Evolutionary conservation across 1,139 yeast species (phyloP).

Genomic region (Zygosaccharomyces sapae): DNA sequence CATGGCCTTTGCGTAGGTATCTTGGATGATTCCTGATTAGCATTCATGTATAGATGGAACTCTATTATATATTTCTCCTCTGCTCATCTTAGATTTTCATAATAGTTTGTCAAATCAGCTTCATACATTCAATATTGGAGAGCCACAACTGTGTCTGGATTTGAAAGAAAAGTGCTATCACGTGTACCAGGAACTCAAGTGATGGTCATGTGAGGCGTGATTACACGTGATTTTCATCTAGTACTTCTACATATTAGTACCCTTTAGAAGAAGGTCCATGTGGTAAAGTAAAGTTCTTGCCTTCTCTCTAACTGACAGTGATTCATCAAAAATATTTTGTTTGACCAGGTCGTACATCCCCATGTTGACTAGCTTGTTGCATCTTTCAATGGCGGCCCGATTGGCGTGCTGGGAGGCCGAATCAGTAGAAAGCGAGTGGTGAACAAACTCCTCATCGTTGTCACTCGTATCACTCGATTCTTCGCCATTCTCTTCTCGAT

Average conservation of each 20-base stretch:
- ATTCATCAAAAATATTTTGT: conserved; percentile 29
- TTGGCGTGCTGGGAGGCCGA: conserved; percentile 13
- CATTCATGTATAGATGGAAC: not conserved
- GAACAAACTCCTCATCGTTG: conserved; percentile 24
- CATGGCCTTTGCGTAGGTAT: not conserved
- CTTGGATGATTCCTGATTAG: not conserved
- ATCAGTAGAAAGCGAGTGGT: conserved; percentile 14
- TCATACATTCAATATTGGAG: not conserved
- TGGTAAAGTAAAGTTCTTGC: conserved; percentile 34
- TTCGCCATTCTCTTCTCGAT: conserved; percentile 18
- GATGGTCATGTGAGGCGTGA: too few relatives aligned
- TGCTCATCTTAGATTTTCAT: conserved; percentile 6
- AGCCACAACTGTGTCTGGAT: conserved; percentile 16
- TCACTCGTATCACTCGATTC: conserved; percentile 24
- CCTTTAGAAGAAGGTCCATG: conserved; percentile 31
- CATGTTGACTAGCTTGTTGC: conserved; percentile 28
- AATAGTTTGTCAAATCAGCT: not conserved
- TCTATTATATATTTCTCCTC: not conserved
- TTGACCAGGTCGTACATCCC: conserved; percentile 32
- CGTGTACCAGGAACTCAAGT: not conserved
- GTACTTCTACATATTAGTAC: conserved; percentile 6
- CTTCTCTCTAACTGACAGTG: conserved; percentile 33
- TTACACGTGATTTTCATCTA: too few relatives aligned
- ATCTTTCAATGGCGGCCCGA: conserved; percentile 27
- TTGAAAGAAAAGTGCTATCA: conserved; percentile 1